These are phyloP conservation scores for Suillus hirtellus DNA, from an alignment of 768 basidiomycete genomes.

Conservation along the genomic window DNA sequence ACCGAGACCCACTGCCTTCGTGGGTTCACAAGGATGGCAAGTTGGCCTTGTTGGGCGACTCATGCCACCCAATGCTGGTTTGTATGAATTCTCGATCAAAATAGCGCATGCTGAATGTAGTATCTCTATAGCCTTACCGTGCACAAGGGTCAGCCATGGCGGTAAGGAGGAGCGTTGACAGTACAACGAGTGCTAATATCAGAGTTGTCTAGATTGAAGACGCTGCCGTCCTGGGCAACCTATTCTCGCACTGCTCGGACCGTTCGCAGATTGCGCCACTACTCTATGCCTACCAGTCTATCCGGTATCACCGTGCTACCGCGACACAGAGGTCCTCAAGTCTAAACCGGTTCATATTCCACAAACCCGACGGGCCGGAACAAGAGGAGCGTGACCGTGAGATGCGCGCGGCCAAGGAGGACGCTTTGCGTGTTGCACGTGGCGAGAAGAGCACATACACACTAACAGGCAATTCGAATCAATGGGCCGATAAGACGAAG, in stretches of 20 bases:
- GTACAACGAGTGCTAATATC: conserved; percentile 3
- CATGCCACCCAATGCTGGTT: conserved; percentile 58
- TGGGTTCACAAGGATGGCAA: conserved; percentile 50
- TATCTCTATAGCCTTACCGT: conserved; percentile 43
- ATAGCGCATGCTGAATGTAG: neutral
- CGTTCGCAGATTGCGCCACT: conserved; percentile 45
- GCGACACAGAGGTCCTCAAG: conserved; percentile 50
- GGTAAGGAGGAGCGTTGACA: conserved; percentile 28
- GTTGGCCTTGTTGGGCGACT: conserved; percentile 51
- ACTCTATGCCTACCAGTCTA: conserved; percentile 50
- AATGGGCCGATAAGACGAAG: conserved; percentile 61
- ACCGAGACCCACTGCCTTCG: conserved; percentile 46
- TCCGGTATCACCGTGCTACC: conserved; percentile 52
- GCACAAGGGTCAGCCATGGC: conserved; percentile 61
- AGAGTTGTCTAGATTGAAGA: conserved; percentile 33
- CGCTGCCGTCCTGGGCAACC: conserved; percentile 42
- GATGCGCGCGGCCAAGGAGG: conserved; percentile 52
- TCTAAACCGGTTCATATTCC: conserved; percentile 55
- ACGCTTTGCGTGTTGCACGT: conserved; percentile 30
- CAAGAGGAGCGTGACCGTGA: conserved; percentile 51
- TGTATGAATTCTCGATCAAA: conserved; percentile 3
- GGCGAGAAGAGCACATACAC: conserved; percentile 18
- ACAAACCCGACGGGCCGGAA: conserved; percentile 53
- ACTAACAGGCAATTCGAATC: conserved; percentile 43
- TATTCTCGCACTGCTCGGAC: conserved; percentile 49